Evolutionary conservation across 495 filamentous ascomycete species (phyloP).

Genomic region (Aspergillus sparsus): DNA sequence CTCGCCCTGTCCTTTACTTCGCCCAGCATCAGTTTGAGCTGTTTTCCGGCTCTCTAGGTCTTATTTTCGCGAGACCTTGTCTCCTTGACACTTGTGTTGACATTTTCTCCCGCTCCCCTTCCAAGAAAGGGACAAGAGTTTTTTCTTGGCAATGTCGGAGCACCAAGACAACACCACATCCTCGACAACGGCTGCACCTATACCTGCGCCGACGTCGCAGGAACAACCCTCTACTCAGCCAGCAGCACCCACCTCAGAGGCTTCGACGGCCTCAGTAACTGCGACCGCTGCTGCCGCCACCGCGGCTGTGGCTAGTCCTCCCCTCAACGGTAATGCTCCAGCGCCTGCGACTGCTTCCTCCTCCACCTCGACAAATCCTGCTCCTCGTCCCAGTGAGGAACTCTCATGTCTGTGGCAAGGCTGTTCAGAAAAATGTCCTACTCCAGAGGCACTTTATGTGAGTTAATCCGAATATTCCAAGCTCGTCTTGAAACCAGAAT

Average conservation of each 20-base stretch:
- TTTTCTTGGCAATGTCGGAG: conserved; percentile 39
- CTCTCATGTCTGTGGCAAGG: conserved; percentile 83
- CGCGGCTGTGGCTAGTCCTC: conserved; percentile 43
- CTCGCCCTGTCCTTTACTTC: neutral
- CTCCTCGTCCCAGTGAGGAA: conserved; percentile 50
- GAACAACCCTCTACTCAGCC: conserved; percentile 28
- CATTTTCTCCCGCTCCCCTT: conserved; percentile 24
- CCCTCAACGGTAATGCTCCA: conserved; percentile 34
- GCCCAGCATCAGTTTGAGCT: neutral
- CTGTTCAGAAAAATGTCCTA: conserved; percentile 77
- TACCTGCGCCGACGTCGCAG: conserved; percentile 30
- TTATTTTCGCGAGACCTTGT: conserved; percentile 6
- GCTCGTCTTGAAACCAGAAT: neutral
- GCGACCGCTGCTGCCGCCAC: conserved; percentile 50
- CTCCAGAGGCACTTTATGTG: conserved; percentile 88
- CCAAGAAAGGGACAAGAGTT: conserved; percentile 31
- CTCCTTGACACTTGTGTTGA: conserved; percentile 15
- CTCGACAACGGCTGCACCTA: conserved; percentile 29
- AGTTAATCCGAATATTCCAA: conserved; percentile 40
- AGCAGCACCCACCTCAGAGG: conserved; percentile 32
- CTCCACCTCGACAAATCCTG: neutral
- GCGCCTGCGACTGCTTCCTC: conserved; percentile 12
- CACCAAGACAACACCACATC: conserved; percentile 27
- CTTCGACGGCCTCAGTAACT: conserved; percentile 41
- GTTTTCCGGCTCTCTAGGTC: neutral